These are phyloP conservation scores for Colletotrichum lini DNA, from an alignment of 2,329 filamentous ascomycete species.

Conservation along the genomic window DNA sequence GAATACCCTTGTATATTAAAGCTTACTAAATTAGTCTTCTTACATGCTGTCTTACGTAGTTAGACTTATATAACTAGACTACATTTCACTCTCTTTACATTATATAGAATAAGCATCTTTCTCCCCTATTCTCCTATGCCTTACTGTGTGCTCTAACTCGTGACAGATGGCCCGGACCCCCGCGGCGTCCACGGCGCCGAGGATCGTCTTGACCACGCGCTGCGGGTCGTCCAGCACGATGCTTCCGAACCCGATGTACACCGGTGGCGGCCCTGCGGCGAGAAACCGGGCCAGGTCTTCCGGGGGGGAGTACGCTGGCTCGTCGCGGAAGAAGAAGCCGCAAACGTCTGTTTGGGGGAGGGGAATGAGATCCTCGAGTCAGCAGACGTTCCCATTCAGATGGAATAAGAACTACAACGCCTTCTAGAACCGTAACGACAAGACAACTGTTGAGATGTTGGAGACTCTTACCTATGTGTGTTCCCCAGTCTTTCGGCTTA, in stretches of 20 bases:
- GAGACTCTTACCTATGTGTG: slow-evolving; percentile 64
- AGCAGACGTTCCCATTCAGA: too few relatives aligned
- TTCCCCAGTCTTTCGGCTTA: slow-evolving; percentile 76
- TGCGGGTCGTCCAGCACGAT: slow-evolving; percentile 68
- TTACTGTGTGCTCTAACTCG: too few relatives aligned
- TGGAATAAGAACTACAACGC: background rate
- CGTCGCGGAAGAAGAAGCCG: slow-evolving; percentile 61
- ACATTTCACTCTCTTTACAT: too few relatives aligned
- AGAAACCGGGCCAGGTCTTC: slow-evolving; percentile 60
- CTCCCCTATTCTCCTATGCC: too few relatives aligned
- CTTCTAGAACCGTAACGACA: background rate
- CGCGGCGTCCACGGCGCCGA: slow-evolving; percentile 61
- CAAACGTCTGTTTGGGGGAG: slow-evolving; percentile 51
- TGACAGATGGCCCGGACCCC: slow-evolving; percentile 65
- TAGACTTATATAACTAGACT: too few relatives aligned
- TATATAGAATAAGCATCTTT: too few relatives aligned
- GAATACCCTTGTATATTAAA: too few relatives aligned
- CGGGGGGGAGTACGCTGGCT: slow-evolving; percentile 55
- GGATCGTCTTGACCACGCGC: slow-evolving; percentile 58
- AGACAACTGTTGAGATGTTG: background rate
- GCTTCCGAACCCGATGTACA: slow-evolving; percentile 71
- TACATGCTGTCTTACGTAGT: too few relatives aligned
- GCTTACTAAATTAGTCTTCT: too few relatives aligned
- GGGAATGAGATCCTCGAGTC: background rate
- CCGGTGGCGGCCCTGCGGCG: slow-evolving; percentile 59